phyloP scores from a whole-genome alignment of 495 filamentous ascomycete genomes.

The Poronia punctata region DNA sequence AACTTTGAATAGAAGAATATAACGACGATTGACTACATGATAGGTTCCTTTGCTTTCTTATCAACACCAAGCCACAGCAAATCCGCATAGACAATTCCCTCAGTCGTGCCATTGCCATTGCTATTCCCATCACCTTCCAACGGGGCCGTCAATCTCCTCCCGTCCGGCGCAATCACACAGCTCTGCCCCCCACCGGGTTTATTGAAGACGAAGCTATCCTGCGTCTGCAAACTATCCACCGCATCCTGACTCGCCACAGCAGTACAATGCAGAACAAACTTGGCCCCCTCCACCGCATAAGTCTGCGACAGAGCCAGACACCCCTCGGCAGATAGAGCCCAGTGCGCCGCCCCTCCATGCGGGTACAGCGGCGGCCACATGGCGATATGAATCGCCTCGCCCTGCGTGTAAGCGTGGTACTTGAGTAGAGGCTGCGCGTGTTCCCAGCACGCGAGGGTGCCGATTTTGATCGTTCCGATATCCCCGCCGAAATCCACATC shows the following conservation, averaged over 20 bases:
- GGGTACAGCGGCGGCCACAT: conserved; percentile 47
- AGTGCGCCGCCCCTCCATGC: conserved; percentile 15
- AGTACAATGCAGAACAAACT: conserved; percentile 46
- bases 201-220: conserved; percentile 26
- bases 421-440: conserved; percentile 55
- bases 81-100: conserved; percentile 45
- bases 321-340: conserved; percentile 27
- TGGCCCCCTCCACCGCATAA: conserved; percentile 46
- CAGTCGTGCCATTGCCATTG: conserved; percentile 14
- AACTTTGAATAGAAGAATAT: too few species aligned
- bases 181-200: conserved; percentile 41
- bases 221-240: conserved; percentile 34
- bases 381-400: conserved; percentile 50
- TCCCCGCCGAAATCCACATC: conserved; percentile 31
- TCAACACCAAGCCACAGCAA: conserved; percentile 45
- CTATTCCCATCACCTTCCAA: conserved; percentile 25
- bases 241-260: conserved; percentile 35
- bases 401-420: conserved; percentile 45
- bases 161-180: conserved; percentile 50
- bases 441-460: conserved; percentile 50
- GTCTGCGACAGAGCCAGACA: conserved; percentile 37
- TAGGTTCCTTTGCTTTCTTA: conserved; percentile 22
- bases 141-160: conserved; percentile 33
- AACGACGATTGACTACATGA: too few species aligned
- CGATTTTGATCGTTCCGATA: conserved; percentile 34